phyloP scores from a whole-genome alignment of 2,329 filamentous ascomycete species.

The Metarhizium rileyi region DNA sequence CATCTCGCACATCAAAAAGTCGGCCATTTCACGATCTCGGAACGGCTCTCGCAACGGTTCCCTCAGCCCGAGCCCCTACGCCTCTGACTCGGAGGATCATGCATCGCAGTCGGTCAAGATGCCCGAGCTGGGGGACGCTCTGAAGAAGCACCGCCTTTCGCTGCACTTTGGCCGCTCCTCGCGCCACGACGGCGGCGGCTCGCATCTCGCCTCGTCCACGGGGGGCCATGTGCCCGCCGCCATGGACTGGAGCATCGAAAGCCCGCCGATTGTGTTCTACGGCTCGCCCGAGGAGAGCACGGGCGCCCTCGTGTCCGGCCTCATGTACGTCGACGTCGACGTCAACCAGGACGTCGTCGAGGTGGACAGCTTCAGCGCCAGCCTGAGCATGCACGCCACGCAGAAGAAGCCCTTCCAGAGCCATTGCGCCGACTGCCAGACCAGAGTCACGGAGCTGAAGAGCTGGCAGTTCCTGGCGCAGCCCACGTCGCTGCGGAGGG shows the following conservation, averaged over 20 bases:
- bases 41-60: slow-evolving; percentile 17
- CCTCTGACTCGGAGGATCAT: slow-evolving; percentile 26
- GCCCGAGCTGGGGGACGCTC: slow-evolving; percentile 26
- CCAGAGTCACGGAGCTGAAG: slow-evolving; percentile 63
- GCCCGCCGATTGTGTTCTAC: slow-evolving; percentile 77
- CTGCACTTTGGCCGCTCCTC: slow-evolving; percentile 25
- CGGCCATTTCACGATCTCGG: slow-evolving; percentile 20
- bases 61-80: slow-evolving; percentile 23
- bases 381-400: slow-evolving; percentile 57
- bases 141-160: slow-evolving; percentile 33
- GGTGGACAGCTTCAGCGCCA: slow-evolving; percentile 64
- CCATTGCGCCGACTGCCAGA: slow-evolving; percentile 69
- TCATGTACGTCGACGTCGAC: slow-evolving; percentile 63
- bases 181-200: background rate
- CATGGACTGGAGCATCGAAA: slow-evolving; percentile 61
- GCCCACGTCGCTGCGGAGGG: slow-evolving; percentile 39
- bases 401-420: slow-evolving; percentile 75
- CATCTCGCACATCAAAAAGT: slow-evolving; percentile 40
- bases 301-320: slow-evolving; percentile 77
- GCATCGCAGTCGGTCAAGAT: slow-evolving; percentile 22
- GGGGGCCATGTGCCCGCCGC: slow-evolving; percentile 29
- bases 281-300: slow-evolving; percentile 65
- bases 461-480: slow-evolving; percentile 67
- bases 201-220: slow-evolving; percentile 15
- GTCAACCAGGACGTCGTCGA: slow-evolving; percentile 58